A percentile compares a stretch with the other conserved stretches of the same genome.
Evolutionary conservation across 306 rosid genomes (phyloP).

Genomic region (Castanopsis chinensis): DNA sequence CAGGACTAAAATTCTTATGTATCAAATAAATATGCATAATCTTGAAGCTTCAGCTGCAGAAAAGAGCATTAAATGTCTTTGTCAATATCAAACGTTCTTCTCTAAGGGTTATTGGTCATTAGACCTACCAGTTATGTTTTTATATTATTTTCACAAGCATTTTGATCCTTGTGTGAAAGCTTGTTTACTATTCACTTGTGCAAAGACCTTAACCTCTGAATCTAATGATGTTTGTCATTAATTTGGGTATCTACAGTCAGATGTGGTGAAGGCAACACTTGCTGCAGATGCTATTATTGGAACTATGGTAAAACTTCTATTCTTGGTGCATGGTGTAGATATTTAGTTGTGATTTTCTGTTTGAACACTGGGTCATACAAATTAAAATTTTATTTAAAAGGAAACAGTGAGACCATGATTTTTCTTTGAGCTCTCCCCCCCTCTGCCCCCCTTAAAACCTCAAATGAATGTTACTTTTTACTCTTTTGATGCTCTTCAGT

Average conservation of each 20-base stretch:
- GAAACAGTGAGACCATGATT: not conserved
- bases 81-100: too few species aligned
- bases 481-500: not conserved
- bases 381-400: not conserved
- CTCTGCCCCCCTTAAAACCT: not conserved
- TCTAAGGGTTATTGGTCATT: too few species aligned
- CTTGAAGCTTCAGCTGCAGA: too few species aligned
- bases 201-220: not conserved
- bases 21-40: too few species aligned
- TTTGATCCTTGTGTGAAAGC: not conserved
- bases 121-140: too few species aligned
- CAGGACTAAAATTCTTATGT: too few species aligned
- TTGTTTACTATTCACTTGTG: not conserved
- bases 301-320: conserved; percentile 50
- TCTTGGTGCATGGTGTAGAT: not conserved
- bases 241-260: conserved; percentile 50
- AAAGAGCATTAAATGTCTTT: too few species aligned
- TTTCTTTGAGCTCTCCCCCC: not conserved
- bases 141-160: too few species aligned
- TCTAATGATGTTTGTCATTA: conserved; percentile 14
- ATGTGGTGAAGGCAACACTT: conserved; percentile 89
- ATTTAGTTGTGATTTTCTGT: not conserved
- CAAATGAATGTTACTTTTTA: not conserved
- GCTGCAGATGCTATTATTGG: conserved; percentile 95
- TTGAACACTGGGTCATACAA: not conserved